These are phyloP conservation scores for Monosporascus sp. DNA, from an alignment of 2,329 filamentous ascomycete species.

Conservation along the genomic window DNA sequence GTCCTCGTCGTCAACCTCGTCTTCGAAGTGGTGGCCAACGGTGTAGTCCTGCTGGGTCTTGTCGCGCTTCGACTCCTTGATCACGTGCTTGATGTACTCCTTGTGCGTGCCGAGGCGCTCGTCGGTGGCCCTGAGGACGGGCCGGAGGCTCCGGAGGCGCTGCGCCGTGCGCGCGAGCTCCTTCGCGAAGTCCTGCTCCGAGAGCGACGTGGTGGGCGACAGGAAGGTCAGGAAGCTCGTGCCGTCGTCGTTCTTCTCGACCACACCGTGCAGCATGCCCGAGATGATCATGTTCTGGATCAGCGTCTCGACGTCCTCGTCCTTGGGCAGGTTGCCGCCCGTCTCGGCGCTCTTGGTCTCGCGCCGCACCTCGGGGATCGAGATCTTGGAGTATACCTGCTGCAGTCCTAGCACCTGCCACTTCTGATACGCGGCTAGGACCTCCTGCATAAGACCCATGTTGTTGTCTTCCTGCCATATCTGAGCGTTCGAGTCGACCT, in stretches of 20 bases:
- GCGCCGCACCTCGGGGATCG: slow-evolving; percentile 46
- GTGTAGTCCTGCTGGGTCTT: slow-evolving; percentile 22
- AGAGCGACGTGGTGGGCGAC: slow-evolving; percentile 34
- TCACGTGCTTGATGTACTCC: slow-evolving; percentile 47
- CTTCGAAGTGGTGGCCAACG: slow-evolving; percentile 38
- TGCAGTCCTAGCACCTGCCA: slow-evolving; percentile 71
- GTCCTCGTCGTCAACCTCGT: slow-evolving; percentile 54
- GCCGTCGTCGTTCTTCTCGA: slow-evolving; percentile 41
- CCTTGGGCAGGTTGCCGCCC: slow-evolving; percentile 35
- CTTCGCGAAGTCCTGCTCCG: slow-evolving; percentile 46
- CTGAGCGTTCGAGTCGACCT: slow-evolving; percentile 51
- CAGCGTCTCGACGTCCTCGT: slow-evolving; percentile 40
- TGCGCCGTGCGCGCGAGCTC: slow-evolving; percentile 37
- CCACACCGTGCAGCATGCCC: slow-evolving; percentile 46
- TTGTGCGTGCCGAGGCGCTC: slow-evolving; percentile 50
- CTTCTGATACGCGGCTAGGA: slow-evolving; percentile 65
- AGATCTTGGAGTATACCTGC: slow-evolving; percentile 61
- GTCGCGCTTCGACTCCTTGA: slow-evolving; percentile 40
- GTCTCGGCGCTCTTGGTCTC: slow-evolving; percentile 51
- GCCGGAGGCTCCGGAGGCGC: slow-evolving; percentile 39
- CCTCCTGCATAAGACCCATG: slow-evolving; percentile 61
- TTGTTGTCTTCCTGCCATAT: slow-evolving; percentile 72
- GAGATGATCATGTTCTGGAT: slow-evolving; percentile 51
- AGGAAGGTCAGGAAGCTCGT: slow-evolving; percentile 49
- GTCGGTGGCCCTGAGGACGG: slow-evolving; percentile 46